Evolutionary conservation across 805 yeast species (phyloP).

Genomic region (Pichia paraexigua): DNA sequence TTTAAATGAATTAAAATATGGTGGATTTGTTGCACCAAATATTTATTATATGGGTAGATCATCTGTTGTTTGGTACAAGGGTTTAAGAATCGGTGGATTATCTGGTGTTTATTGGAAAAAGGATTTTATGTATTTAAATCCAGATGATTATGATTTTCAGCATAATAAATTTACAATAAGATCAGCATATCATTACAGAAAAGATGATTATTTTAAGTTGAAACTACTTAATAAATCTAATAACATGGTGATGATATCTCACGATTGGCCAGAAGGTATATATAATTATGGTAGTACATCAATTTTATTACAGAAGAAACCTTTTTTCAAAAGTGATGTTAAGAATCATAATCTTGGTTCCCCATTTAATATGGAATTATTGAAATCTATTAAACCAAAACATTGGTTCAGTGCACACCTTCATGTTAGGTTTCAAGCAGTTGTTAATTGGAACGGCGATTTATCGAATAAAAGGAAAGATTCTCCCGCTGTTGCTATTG

Average conservation of each 20-base stretch:
- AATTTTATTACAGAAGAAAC: constrained; percentile 48
- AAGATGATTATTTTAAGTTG: constrained; percentile 53
- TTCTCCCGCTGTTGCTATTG: background rate
- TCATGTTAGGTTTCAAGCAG: constrained; percentile 66
- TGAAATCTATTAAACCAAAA: constrained; percentile 49
- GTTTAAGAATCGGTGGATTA: constrained; percentile 69
- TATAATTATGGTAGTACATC: constrained; percentile 53
- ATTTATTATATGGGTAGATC: constrained; percentile 79
- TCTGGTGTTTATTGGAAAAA: constrained; percentile 71
- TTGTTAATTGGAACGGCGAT: background rate
- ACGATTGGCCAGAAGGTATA: constrained; percentile 92
- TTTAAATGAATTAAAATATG: constrained; percentile 61
- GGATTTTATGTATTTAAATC: constrained; percentile 36
- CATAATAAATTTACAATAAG: constrained; percentile 39
- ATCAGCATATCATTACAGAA: constrained; percentile 67
- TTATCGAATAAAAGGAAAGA: background rate
- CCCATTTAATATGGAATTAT: constrained; percentile 50
- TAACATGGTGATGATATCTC: constrained; percentile 58
- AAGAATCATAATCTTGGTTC: constrained; percentile 58
- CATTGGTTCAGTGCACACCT: constrained; percentile 89
- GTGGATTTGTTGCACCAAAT: constrained; percentile 91
- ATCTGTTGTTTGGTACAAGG: constrained; percentile 66
- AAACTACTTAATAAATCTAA: constrained; percentile 28
- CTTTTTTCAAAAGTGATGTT: constrained; percentile 61
- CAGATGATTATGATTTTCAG: constrained; percentile 37